Conservation (phyloP, 768 basidiomycete species). For the Amanita muscaria region DNA sequence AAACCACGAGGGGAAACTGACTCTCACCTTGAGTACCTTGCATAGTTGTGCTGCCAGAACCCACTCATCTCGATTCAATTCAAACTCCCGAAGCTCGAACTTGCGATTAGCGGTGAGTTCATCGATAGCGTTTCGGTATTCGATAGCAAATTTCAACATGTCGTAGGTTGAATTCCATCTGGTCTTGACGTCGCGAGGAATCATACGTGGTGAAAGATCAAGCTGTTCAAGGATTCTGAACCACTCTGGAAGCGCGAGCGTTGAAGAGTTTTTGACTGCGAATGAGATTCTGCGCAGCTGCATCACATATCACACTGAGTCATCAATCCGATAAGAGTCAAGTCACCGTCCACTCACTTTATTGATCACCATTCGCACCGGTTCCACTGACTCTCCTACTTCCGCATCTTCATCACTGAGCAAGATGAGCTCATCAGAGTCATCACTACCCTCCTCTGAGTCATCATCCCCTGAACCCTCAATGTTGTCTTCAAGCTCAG, state of each 20-base stretch:
- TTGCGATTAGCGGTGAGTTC: not conserved
- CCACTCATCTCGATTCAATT: not conserved
- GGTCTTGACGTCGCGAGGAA: not conserved
- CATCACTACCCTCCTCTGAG: too few species aligned
- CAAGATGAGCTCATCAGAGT: too few species aligned
- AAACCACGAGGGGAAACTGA: not conserved
- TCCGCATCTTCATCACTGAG: too few species aligned
- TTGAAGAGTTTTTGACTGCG: conserved; percentile 20
- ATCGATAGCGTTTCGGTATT: not conserved
- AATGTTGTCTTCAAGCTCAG: too few species aligned
- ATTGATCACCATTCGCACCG: too few species aligned
- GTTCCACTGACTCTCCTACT: too few species aligned
- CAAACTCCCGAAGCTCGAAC: not conserved
- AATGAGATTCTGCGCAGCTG: conserved; percentile 17
- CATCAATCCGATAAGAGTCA: not conserved
- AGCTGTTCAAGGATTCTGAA: not conserved
- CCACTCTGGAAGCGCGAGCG: conserved; percentile 16
- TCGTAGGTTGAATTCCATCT: not conserved
- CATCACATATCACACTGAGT: not conserved
- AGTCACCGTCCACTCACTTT: too few species aligned
- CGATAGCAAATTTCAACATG: not conserved
- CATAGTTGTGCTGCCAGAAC: not conserved
- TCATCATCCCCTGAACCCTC: too few species aligned
- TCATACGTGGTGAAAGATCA: not conserved
- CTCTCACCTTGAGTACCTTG: not conserved